Evolutionary conservation across 1,139 yeast species (phyloP).

Genomic region (Kazachstania sp.): DNA sequence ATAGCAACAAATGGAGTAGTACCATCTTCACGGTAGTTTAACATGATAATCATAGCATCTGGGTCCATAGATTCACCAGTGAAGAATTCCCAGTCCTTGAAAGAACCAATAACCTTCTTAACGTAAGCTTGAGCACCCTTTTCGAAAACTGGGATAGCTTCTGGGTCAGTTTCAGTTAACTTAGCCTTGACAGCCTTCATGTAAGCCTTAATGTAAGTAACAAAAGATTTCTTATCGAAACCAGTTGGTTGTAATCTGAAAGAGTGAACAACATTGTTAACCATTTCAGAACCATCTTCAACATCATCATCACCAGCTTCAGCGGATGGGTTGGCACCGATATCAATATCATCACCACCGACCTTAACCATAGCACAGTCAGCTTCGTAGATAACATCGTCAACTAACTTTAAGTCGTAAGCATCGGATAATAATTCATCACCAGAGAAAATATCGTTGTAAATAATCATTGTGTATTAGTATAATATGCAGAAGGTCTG

Average conservation of each 20-base stretch:
- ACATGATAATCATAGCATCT: constrained; percentile 93
- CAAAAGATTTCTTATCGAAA: constrained; percentile 95
- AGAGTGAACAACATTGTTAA: constrained; percentile 96
- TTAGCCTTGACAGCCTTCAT: constrained; percentile 90
- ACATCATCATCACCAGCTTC: constrained; percentile 81
- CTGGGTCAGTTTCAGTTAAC: constrained; percentile 85
- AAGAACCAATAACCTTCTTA: constrained; percentile 88
- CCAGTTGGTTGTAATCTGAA: constrained; percentile 94
- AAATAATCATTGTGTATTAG: constrained; percentile 29
- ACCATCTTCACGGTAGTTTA: constrained; percentile 99
- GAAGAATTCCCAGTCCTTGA: constrained; percentile 98
- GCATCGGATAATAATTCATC: constrained; percentile 98
- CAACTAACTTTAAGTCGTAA: constrained; percentile 79
- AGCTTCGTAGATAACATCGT: constrained; percentile 90
- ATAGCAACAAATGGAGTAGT: constrained; percentile 92
- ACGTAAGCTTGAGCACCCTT: constrained; percentile 94
- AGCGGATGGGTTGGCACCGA: constrained; percentile 99
- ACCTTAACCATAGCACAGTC: constrained; percentile 89
- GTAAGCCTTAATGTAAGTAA: constrained; percentile 95
- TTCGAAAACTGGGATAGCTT: constrained; percentile 76
- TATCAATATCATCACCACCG: constrained; percentile 86
- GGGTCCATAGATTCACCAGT: constrained; percentile 99
- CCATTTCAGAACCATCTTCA: constrained; percentile 80
- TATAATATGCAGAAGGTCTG: constrained; percentile 2
- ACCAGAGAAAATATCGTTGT: constrained; percentile 74